phyloP scores from a whole-genome alignment of 768 basidiomycete species.

The Suillus bovinus region DNA sequence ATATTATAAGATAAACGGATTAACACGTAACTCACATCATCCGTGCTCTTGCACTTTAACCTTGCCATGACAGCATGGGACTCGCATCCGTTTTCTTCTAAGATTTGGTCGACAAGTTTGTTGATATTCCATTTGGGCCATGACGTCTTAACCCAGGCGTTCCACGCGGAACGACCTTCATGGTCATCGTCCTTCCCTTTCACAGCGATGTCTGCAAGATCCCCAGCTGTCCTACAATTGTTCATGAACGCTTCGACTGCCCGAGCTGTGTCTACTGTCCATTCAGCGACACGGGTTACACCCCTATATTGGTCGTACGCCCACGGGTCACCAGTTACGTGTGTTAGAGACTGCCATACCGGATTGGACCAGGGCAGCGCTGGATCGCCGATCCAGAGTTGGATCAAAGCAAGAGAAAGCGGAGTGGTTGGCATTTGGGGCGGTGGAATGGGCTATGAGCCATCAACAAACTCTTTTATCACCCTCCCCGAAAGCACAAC shows the following conservation, averaged over 20 bases:
- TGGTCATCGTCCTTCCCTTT: background rate
- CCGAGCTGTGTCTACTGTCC: background rate
- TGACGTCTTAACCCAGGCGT: background rate
- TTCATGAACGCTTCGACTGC: background rate
- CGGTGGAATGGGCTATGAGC: background rate
- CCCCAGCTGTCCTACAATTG: background rate
- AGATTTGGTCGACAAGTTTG: background rate
- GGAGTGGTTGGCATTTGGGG: background rate
- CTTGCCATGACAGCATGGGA: background rate
- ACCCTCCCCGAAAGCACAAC: background rate
- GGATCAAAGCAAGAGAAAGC: background rate
- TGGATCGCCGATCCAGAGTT: background rate
- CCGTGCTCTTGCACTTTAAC: background rate
- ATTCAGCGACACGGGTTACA: background rate
- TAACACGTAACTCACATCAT: background rate
- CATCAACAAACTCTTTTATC: background rate
- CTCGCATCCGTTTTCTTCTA: background rate
- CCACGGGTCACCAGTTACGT: background rate
- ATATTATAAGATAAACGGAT: background rate
- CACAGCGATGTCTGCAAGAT: background rate
- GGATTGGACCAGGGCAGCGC: background rate
- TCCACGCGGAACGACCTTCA: background rate
- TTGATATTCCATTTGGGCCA: background rate
- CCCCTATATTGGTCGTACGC: background rate
- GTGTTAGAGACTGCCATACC: slow-evolving; percentile 1